Percentiles rank a stretch among this genome's conserved stretches.
Evolutionary conservation across 805 yeast species (phyloP).

Genomic region (Saccharomycopsis microspora): DNA sequence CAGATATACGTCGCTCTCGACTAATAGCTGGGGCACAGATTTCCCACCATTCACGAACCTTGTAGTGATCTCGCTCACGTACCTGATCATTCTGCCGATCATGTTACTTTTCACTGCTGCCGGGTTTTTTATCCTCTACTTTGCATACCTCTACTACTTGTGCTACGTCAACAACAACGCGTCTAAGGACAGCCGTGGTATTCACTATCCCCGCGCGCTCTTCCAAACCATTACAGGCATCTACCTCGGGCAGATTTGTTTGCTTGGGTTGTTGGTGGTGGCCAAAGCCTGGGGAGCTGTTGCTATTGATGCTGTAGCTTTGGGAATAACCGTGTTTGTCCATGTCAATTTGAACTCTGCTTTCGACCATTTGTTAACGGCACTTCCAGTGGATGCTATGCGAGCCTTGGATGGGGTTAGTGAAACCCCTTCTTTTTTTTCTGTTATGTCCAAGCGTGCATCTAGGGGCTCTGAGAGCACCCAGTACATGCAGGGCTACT

Average conservation of each 20-base stretch:
- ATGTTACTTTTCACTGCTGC: constrained; percentile 62
- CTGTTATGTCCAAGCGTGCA: neutral
- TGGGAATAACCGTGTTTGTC: constrained; percentile 54
- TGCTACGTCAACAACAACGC: constrained; percentile 53
- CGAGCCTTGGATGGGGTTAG: constrained; percentile 62
- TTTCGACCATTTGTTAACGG: constrained; percentile 46
- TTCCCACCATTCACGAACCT: constrained; percentile 69
- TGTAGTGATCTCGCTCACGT: constrained; percentile 57
- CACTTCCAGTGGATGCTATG: constrained; percentile 65
- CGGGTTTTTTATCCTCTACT: constrained; percentile 60
- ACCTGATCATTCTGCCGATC: constrained; percentile 70
- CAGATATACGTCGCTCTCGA: constrained; percentile 43
- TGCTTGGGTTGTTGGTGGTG: constrained; percentile 78
- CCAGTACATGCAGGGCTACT: neutral
- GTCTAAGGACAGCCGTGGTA: constrained; percentile 67
- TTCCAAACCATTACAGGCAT: constrained; percentile 84
- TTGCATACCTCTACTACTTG: constrained; percentile 71
- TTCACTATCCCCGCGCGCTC: constrained; percentile 77
- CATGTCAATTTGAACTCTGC: constrained; percentile 58
- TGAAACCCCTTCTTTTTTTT: constrained; percentile 48
- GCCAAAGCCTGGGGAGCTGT: constrained; percentile 95
- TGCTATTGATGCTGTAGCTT: constrained; percentile 56
- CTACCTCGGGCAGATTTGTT: constrained; percentile 77
- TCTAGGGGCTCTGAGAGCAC: constrained; percentile 1
- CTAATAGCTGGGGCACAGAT: constrained; percentile 60